phyloP scores from a whole-genome alignment of 768 basidiomycete species.

The Phaffia australis region DNA sequence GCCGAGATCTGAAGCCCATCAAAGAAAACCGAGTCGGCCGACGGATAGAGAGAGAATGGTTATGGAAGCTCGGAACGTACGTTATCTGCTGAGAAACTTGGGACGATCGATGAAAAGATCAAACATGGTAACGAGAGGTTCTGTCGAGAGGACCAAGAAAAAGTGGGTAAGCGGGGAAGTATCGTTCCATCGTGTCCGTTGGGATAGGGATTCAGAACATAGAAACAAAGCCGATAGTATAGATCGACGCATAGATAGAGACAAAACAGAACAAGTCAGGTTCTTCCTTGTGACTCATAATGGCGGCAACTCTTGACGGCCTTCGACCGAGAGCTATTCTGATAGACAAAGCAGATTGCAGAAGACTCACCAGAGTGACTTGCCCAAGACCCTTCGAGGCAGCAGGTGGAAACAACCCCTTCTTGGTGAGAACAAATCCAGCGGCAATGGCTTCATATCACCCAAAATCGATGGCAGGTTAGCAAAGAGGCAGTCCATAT shows the following conservation, averaged over 20 bases:
- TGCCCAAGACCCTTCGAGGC: conserved; percentile 41
- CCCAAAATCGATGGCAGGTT: background rate
- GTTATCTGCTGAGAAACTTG: conserved; percentile 44
- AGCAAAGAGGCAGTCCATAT: background rate
- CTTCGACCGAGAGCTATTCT: too few relatives aligned
- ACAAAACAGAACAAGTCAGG: background rate
- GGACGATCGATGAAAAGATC: conserved; percentile 45
- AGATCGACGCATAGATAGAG: background rate
- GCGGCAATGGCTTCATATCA: conserved; percentile 31
- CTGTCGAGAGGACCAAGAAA: conserved; percentile 17
- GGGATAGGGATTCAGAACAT: too few relatives aligned
- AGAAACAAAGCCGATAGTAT: background rate
- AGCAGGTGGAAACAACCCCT: conserved; percentile 40
- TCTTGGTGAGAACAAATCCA: conserved; percentile 40
- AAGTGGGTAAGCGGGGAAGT: too few relatives aligned
- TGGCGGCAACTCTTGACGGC: too few relatives aligned
- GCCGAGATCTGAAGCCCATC: conserved; percentile 35
- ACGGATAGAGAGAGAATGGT: too few relatives aligned
- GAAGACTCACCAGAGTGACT: conserved; percentile 39
- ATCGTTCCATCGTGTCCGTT: background rate
- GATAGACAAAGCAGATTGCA: too few relatives aligned
- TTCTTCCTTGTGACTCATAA: background rate
- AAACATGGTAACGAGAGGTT: conserved; percentile 44
- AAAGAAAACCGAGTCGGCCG: conserved; percentile 3
- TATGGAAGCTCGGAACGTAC: conserved; percentile 45